Percentiles rank a stretch among this genome's conserved stretches.
Evolutionary conservation across 176 grass and related monocot genomes (phyloP).

Genomic region (Dendrocalamus sinicus): DNA sequence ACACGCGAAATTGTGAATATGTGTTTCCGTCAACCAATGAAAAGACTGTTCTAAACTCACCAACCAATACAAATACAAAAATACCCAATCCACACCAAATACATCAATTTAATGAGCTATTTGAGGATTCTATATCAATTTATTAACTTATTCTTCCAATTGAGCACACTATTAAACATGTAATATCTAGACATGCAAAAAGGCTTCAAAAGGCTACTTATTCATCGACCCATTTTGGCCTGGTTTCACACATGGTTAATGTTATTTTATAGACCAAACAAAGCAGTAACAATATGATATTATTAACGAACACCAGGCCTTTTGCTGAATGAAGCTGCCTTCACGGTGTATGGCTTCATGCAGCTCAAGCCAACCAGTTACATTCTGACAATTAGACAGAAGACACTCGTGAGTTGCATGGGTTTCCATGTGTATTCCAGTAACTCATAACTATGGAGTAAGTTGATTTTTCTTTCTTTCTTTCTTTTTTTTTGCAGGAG

Average conservation of each 20-base stretch:
- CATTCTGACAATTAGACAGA: background rate
- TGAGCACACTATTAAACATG: background rate
- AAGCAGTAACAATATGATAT: background rate
- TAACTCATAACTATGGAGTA: background rate
- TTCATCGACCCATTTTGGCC: background rate
- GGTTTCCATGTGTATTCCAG: background rate
- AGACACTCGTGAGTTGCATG: background rate
- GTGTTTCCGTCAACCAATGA: background rate
- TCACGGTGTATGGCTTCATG: background rate
- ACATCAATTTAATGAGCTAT: background rate
- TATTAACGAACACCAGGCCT: background rate
- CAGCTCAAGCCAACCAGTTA: background rate
- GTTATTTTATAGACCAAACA: background rate
- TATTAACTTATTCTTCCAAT: background rate
- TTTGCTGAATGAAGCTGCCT: background rate
- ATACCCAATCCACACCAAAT: background rate
- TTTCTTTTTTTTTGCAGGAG: constrained; percentile 31
- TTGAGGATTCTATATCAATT: background rate
- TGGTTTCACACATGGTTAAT: background rate
- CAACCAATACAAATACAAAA: background rate
- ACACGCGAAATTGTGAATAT: background rate
- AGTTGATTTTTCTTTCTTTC: background rate
- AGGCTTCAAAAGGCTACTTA: background rate
- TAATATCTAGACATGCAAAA: background rate
- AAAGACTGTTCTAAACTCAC: background rate